Base-by-base conservation (phyloP, 768 basidiomycete species). In the Gloeophyllum trabeum region DNA sequence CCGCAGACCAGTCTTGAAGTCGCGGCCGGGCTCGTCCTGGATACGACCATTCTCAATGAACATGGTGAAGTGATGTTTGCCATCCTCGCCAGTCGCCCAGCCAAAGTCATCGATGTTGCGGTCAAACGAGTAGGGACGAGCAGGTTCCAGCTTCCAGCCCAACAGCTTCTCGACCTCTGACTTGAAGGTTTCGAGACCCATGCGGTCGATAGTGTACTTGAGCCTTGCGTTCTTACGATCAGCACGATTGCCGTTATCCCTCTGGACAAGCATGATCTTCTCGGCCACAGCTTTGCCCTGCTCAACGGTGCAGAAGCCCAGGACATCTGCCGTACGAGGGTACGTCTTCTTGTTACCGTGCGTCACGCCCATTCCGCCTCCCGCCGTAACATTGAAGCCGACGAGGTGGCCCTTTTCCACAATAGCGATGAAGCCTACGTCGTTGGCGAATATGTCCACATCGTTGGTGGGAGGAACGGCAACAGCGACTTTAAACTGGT, bases 281-380 rank as follows among this genome's bases (percentile, higher is more conserved):
- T 99, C 93, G 6, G 92, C 92, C 3, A 94, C 82, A 45, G 75
- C 66, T 52, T 73, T 73, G 41, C 87, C 92, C 56, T 98, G 82
- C 41, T 92, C 89, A 4, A 76, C 65, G 1, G 84, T 87, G 54
- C 90, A 91, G 71, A 98, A 99, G 40, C 96, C 96, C 47, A 99
- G 75, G 37, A 96, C 63, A 53, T 82, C 81, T 22, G 77, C 91
- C 35, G 81, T 61, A 41, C 96, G 82, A 36, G 96, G 96, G 59
- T 98, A 98, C 0, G 96, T 99, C 70, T 96, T 93, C 70, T 97
- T 98, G 72, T 90, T 94, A 24, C 91, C 91, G 53, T 98, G 94
- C 1, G 96, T 98, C 35, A 97, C 96, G 61, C 96, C 96, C 96
- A 99, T 99, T 39, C 96, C 96, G 51, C 96, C 96, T 43, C 96